Evolutionary conservation across 495 filamentous ascomycete genomes (phyloP).

Genomic region (Hypoxylon cercidicola): DNA sequence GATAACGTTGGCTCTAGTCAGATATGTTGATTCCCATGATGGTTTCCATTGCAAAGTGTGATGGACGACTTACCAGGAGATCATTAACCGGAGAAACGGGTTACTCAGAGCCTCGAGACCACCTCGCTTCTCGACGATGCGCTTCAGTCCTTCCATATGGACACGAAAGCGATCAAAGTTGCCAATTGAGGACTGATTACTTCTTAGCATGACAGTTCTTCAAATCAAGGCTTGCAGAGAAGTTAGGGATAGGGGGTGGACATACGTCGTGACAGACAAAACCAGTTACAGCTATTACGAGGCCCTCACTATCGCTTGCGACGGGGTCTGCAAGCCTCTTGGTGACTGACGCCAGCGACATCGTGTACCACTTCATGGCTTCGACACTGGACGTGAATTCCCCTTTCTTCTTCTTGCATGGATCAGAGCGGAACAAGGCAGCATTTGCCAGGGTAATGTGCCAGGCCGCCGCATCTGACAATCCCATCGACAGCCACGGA

Average conservation of each 20-base stretch:
- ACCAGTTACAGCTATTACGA: conserved; percentile 41
- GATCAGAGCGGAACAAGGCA: conserved; percentile 13
- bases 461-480: conserved; percentile 40
- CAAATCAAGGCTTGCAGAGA: neutral
- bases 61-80: conserved; percentile 38
- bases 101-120: conserved; percentile 36
- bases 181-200: conserved; percentile 30
- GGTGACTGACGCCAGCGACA: conserved; percentile 35
- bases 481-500: conserved; percentile 39
- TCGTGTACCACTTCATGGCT: conserved; percentile 43
- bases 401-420: conserved; percentile 4
- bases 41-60: neutral
- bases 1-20: neutral
- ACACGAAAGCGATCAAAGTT: conserved; percentile 38
- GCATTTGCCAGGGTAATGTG: conserved; percentile 43
- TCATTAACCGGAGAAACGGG: conserved; percentile 36
- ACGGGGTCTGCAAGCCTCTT: conserved; percentile 37
- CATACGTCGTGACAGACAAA: conserved; percentile 45
- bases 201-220: conserved; percentile 8
- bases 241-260: neutral
- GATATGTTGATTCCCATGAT: no score
- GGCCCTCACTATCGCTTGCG: conserved; percentile 27
- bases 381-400: conserved; percentile 28
- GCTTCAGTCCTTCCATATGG: conserved; percentile 41
- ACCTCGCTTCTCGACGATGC: conserved; percentile 35